Conservation (phyloP, 805 yeast genomes). For the Cyberlindnera veronae region DNA sequence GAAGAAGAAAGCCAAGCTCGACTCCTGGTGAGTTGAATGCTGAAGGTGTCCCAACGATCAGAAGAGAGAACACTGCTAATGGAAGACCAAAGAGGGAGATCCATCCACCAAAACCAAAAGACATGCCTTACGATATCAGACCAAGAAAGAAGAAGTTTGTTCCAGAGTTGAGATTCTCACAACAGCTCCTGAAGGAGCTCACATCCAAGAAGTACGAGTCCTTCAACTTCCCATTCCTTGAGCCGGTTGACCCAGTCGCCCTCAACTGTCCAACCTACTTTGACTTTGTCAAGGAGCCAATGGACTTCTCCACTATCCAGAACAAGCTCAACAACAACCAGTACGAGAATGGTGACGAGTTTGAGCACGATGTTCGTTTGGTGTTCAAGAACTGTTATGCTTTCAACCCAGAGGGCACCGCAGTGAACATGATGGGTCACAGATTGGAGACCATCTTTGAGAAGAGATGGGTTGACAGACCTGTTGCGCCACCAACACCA, state of each 20-base stretch:
- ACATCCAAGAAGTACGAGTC: constrained; percentile 77
- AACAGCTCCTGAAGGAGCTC: constrained; percentile 77
- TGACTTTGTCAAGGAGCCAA: constrained; percentile 84
- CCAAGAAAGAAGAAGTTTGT: constrained; percentile 92
- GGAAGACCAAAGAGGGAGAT: constrained; percentile 94
- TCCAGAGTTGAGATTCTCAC: constrained; percentile 84
- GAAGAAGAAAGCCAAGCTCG: constrained; percentile 24
- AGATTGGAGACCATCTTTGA: constrained; percentile 82
- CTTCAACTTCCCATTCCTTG: constrained; percentile 84
- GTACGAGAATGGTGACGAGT: constrained; percentile 85
- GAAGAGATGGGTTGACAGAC: constrained; percentile 84
- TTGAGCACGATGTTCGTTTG: constrained; percentile 76
- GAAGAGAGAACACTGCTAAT: constrained; percentile 66
- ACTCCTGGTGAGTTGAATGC: constrained; percentile 32
- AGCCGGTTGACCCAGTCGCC: constrained; percentile 94
- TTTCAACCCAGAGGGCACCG: constrained; percentile 96
- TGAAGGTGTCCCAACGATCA: constrained; percentile 56
- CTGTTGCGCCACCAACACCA: constrained; percentile 50
- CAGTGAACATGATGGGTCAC: constrained; percentile 94
- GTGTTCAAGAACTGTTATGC: constrained; percentile 86
- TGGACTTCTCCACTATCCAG: constrained; percentile 88
- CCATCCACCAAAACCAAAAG: constrained; percentile 95
- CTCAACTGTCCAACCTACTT: constrained; percentile 87
- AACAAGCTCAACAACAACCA: constrained; percentile 79
- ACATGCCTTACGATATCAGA: constrained; percentile 83